phyloP scores from a whole-genome alignment of 768 basidiomycete genomes.

The Amanita inopinata region DNA sequence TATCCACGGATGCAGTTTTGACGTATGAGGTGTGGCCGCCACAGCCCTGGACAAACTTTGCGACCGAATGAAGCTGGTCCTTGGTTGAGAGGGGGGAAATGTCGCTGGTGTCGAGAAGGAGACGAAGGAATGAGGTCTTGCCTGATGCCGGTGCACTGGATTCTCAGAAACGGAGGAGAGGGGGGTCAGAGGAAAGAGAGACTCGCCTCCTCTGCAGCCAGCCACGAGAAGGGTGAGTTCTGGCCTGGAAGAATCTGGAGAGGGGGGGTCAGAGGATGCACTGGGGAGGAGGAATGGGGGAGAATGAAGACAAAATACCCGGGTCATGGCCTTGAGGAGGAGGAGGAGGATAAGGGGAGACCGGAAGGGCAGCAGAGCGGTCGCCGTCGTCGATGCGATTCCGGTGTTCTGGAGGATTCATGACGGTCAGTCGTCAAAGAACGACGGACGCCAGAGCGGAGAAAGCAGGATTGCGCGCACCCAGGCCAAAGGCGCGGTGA shows the following conservation, averaged over 20 bases:
- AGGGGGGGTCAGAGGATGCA: conserved; percentile 11
- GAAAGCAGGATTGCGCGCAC: conserved; percentile 53
- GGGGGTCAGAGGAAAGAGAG: conserved; percentile 11
- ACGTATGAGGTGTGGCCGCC: conserved; percentile 65
- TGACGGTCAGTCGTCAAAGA: conserved; percentile 32
- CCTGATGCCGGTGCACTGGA: conserved; percentile 37
- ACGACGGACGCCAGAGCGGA: conserved; percentile 36
- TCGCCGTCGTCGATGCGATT: conserved; percentile 35
- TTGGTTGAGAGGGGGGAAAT: conserved; percentile 52
- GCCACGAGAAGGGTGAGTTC: conserved; percentile 70
- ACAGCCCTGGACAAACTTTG: conserved; percentile 73
- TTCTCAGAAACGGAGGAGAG: conserved; percentile 12
- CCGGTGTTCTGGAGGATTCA: conserved; percentile 50
- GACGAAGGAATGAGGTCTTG: conserved; percentile 82
- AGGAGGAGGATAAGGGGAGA: conserved; percentile 15
- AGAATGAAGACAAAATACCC: conserved; percentile 20
- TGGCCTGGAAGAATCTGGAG: conserved; percentile 25
- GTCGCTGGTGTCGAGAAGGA: conserved; percentile 73
- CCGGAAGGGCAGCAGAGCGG: conserved; percentile 16
- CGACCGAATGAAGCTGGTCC: conserved; percentile 72
- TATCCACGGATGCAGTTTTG: conserved; percentile 61
- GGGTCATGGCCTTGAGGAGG: conserved; percentile 23
- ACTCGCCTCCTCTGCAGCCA: conserved; percentile 61
- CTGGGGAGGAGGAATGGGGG: conserved; percentile 14
- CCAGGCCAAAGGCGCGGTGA: conserved; percentile 62